phyloP scores from a whole-genome alignment of 176 grass and related monocot species.

The Oryza meyeriana region DNA sequence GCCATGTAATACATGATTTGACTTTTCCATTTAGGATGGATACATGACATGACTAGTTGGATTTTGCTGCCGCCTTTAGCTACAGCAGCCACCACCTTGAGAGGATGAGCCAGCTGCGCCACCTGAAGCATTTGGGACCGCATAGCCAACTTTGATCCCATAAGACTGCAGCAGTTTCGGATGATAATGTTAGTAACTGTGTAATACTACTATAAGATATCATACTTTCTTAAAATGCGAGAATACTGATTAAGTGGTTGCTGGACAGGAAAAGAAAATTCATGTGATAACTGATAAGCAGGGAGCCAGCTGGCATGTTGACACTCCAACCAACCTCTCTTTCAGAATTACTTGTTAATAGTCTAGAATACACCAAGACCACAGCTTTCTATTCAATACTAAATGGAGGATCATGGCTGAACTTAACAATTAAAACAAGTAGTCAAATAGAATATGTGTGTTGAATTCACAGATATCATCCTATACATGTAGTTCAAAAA shows the following conservation, averaged over 20 bases:
- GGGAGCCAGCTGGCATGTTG: not conserved
- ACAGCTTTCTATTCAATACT: not conserved
- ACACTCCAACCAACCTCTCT: not conserved
- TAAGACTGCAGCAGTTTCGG: constrained; percentile 47
- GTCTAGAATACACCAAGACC: not conserved
- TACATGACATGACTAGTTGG: not conserved
- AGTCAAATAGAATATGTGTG: not conserved
- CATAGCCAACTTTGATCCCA: constrained; percentile 75
- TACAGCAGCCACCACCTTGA: constrained; percentile 57
- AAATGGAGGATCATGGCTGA: not conserved
- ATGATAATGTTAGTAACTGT: not conserved
- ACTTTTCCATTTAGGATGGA: not conserved
- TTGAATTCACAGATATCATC: not conserved
- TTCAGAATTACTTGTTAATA: not conserved
- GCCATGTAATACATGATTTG: constrained; percentile 9
- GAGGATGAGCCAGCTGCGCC: constrained; percentile 62
- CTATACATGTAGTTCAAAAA: not conserved
- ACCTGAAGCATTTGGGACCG: constrained; percentile 46
- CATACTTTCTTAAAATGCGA: not conserved
- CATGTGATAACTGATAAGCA: not conserved
- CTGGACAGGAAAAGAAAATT: not conserved
- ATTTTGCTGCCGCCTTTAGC: constrained; percentile 13
- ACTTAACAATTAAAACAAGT: not conserved
- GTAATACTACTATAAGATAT: not conserved
- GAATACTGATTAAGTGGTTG: not conserved